Base-by-base conservation (phyloP, 345 rosid genomes). In the Eucalyptus sp. region DNA sequence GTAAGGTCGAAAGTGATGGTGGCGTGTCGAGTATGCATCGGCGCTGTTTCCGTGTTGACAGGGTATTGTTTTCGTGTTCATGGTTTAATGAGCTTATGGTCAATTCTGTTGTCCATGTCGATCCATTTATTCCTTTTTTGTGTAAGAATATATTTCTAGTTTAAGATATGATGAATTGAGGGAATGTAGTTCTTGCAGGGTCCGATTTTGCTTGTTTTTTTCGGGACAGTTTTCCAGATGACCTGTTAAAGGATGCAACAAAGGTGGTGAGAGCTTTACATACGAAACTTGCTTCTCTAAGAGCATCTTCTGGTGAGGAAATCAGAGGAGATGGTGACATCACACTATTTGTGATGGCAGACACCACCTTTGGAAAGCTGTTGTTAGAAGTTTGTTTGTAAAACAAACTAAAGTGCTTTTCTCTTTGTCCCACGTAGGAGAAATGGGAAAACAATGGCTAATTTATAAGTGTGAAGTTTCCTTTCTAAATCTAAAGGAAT, bases 361-460 rank as follows among this genome's bases (percentile, higher is more conserved):
- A 97, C 90, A 94, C 99, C 68, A 93, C 98, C 16, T 97, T 92
- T 43, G 99, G 99, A 24, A 96, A 98, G n/a, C n/a, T n/a, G n/a
- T n/a, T n/a, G n/a, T n/a, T n/a, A n/a, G n/a, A n/a, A n/a, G n/a
- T n/a, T n/a, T n/a, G n/a, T n/a, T n/a, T n/a, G n/a, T n/a, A n/a
- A n/a, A n/a, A n/a, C n/a, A n/a, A n/a, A n/a, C n/a, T n/a, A n/a
- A n/a, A n/a, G n/a, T n/a, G n/a, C n/a, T n/a, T n/a, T n/a, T n/a
- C n/a, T n/a, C n/a, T n/a, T n/a, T n/a, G n/a, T n/a, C n/a, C n/a
- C n/a, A n/a, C n/a, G n/a, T n/a, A n/a, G n/a, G n/a, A n/a, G n/a
- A n/a, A n/a, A n/a, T n/a, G n/a, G n/a, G n/a, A n/a, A n/a, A n/a
- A n/a, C n/a, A n/a, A n/a, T n/a, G n/a, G n/a, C n/a, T n/a, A n/a